Evolutionary conservation across 2,329 filamentous ascomycete species (phyloP).

Genomic region (Tympanopsis confertula): DNA sequence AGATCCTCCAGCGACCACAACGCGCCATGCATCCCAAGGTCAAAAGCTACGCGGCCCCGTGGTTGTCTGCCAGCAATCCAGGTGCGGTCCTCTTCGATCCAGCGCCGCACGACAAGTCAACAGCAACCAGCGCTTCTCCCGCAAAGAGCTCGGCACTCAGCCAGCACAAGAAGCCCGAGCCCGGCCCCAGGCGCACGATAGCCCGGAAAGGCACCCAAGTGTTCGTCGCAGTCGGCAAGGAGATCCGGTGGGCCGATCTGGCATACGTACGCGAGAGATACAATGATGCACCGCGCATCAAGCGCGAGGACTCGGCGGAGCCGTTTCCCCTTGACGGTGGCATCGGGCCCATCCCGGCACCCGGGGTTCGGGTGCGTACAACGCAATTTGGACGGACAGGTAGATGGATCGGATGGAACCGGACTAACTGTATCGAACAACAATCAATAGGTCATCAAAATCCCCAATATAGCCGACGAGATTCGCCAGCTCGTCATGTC

Average conservation of each 20-base stretch:
- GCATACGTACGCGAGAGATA: conserved; percentile 61
- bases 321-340: neutral
- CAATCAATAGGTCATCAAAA: conserved; percentile 72
- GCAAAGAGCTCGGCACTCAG: too few species aligned
- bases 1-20: too few species aligned
- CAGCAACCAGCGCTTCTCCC: too few species aligned
- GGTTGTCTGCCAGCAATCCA: conserved; percentile 68
- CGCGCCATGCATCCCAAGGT: too few species aligned
- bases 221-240: conserved; percentile 77
- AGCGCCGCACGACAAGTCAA: conserved; percentile 22
- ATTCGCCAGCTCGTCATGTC: conserved; percentile 80
- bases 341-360: neutral
- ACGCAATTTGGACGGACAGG: too few species aligned
- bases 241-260: conserved; percentile 86
- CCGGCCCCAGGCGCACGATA: conserved; percentile 53
- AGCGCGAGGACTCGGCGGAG: neutral
- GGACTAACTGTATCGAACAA: too few species aligned
- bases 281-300: conserved; percentile 16
- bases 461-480: conserved; percentile 65
- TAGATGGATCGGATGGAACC: too few species aligned
- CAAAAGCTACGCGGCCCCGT: conserved; percentile 73
- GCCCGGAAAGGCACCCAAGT: conserved; percentile 75
- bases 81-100: conserved; percentile 68
- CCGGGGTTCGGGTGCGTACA: too few species aligned
- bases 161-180: too few species aligned